These are phyloP conservation scores for Russula sp. DNA, from an alignment of 768 basidiomycete genomes.

Conservation along the genomic window DNA sequence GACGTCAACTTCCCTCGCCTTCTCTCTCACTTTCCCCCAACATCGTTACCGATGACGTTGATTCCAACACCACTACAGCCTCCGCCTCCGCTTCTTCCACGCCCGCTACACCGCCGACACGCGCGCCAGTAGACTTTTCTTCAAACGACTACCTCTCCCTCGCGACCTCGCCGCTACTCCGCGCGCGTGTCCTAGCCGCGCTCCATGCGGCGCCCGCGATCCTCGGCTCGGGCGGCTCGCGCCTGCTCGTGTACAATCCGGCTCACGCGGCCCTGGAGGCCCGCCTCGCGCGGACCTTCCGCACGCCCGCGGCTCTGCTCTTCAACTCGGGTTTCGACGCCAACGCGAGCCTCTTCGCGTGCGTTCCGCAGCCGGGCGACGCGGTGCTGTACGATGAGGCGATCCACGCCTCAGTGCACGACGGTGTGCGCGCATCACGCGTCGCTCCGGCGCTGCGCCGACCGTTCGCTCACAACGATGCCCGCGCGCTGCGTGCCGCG, in stretches of 20 bases:
- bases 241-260: constrained; percentile 73
- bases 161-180: constrained; percentile 51
- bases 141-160: constrained; percentile 93
- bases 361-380: constrained; percentile 73
- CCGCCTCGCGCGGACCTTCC: constrained; percentile 61
- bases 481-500: constrained; percentile 41
- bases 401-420: constrained; percentile 89
- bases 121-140: constrained; percentile 55
- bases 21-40: constrained; percentile 16
- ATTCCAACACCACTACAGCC: neutral
- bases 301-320: constrained; percentile 58
- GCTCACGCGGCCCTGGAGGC: constrained; percentile 67
- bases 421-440: constrained; percentile 57
- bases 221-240: constrained; percentile 83
- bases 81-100: neutral
- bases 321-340: constrained; percentile 95
- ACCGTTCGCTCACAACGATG: constrained; percentile 70
- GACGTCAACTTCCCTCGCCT: constrained; percentile 61
- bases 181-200: constrained; percentile 50
- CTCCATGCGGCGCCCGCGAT: constrained; percentile 48
- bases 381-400: constrained; percentile 78
- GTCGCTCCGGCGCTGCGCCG: neutral
- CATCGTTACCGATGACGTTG: neutral
- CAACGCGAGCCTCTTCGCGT: constrained; percentile 82
- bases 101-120: constrained; percentile 26